phyloP scores from a whole-genome alignment of 176 grass and related monocot genomes.

The Poa pratensis region DNA sequence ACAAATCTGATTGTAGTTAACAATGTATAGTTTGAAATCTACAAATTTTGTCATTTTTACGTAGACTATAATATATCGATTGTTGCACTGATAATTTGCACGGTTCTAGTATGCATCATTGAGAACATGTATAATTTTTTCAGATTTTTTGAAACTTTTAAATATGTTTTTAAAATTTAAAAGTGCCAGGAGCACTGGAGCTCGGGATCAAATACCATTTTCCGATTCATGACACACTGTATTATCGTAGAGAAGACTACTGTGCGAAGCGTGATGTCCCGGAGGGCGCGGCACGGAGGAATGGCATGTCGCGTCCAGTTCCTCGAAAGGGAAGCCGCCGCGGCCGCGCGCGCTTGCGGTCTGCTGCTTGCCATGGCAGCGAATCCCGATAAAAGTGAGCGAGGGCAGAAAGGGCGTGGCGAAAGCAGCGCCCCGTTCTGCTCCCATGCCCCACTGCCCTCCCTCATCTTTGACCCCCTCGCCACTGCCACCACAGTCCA shows the following conservation, averaged over 20 bases:
- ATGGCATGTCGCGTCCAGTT: neutral
- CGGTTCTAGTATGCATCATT: too few species aligned
- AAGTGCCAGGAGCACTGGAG: too few species aligned
- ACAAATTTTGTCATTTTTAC: too few species aligned
- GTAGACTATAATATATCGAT: too few species aligned
- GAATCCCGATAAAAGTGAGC: conserved; percentile 62
- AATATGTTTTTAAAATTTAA: too few species aligned
- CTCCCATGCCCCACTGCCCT: conserved; percentile 15
- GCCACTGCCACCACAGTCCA: conserved; percentile 2
- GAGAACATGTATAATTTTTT: too few species aligned
- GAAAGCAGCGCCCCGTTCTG: conserved; percentile 36
- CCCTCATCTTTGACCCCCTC: conserved; percentile 54
- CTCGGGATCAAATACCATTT: too few species aligned
- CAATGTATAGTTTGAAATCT: too few species aligned
- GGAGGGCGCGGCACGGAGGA: neutral
- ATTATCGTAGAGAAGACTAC: neutral
- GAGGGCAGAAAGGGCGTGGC: conserved; percentile 51
- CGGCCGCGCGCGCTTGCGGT: neutral
- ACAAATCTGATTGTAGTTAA: too few species aligned
- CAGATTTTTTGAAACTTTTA: too few species aligned
- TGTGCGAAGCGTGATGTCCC: neutral
- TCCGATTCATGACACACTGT: too few species aligned
- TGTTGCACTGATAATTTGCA: too few species aligned
- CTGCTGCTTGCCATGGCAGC: conserved; percentile 14
- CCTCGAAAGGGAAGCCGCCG: conserved; percentile 41